Base-by-base conservation (phyloP, 306 rosid species). In the Fagus crenata region DNA sequence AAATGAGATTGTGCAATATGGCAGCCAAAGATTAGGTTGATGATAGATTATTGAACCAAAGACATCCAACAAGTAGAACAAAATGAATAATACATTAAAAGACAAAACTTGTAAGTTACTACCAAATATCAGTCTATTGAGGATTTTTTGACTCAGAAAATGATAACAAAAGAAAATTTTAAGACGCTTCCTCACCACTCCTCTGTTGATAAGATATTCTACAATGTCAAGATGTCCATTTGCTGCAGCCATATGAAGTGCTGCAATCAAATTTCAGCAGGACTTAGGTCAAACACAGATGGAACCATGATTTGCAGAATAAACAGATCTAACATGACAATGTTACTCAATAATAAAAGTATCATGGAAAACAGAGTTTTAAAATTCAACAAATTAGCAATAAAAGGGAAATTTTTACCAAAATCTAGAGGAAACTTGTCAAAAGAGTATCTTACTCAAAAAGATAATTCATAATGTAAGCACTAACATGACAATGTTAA, bases 201-300 rank as follows among this genome's bases (percentile, higher is more conserved):
- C 86, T 85, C 65, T 87, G 75, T 74, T 60, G 75, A 95, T 89
- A 56, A 95, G 91, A 81, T 84, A 89, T 68, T 92, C 91, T 77
- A 89, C 89, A 58, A 92, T 72, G 13, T 83, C 81, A 82, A 85
- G 78, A 85, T 90, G 93, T 67, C 97, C 98, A 82, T 95, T 95
- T 55, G 97, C 98, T 51, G 93, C 91, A 78, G 96, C 96, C 97
- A 95, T 92, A 79, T 92, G 98, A 37, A 95, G 95, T 80, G 98
- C 97, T 89, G 90, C 77, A 83, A 72, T 41, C 74, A 73, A 71
- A 64, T 41, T 69, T 76, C 28, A 56, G 41, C 17, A 31, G 33
- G 72, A 74, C 59, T 79, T 39, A 63, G 56, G 71, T 88, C 65
- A 85, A 64, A 15, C 1, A 72, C 39, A 78, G 7, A 60, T 55